These are phyloP conservation scores for Gracilaria vermiculophylla DNA, from an alignment of 23 red algal genomes.

Conservation along the genomic window DNA sequence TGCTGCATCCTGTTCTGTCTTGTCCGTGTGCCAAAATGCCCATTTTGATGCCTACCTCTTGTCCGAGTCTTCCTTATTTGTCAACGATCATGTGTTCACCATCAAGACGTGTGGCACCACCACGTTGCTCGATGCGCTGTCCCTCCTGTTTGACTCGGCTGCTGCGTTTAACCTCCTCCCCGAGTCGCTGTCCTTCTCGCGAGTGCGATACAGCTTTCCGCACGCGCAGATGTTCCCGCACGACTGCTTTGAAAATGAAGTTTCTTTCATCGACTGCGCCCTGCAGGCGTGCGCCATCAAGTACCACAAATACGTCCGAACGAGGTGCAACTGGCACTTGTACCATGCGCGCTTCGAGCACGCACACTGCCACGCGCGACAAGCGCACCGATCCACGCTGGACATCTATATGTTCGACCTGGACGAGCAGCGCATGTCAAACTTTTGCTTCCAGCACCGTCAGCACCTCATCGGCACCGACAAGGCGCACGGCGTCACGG, in stretches of 20 bases:
- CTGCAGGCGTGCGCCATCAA: slow-evolving; percentile 16
- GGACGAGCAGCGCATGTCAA: slow-evolving; percentile 56
- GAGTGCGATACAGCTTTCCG: slow-evolving; percentile 76
- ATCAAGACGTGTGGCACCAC: slow-evolving; percentile 99
- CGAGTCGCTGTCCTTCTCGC: slow-evolving; percentile 72
- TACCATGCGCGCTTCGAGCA: slow-evolving; percentile 65
- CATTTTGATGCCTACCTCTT: slow-evolving; percentile 85
- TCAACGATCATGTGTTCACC: slow-evolving; percentile 65
- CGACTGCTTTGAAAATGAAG: slow-evolving; percentile 69
- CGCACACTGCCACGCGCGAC: background rate
- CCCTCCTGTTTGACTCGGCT: slow-evolving; percentile 38
- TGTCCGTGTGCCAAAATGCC: slow-evolving; percentile 60
- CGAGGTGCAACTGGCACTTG: background rate
- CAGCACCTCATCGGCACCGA: slow-evolving; percentile 8
- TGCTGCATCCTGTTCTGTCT: slow-evolving; percentile 75
- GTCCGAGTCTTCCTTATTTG: slow-evolving; percentile 96
- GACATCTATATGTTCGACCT: slow-evolving; percentile 98
- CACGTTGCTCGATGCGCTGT: slow-evolving; percentile 69
- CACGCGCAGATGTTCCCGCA: slow-evolving; percentile 76
- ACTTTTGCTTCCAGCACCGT: slow-evolving; percentile 21
- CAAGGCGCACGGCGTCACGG: background rate
- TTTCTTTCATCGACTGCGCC: slow-evolving; percentile 56
- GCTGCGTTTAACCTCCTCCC: slow-evolving; percentile 18
- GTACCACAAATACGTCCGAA: slow-evolving; percentile 20
- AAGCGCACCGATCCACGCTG: background rate